Evolutionary conservation across 2,329 filamentous ascomycete genomes (phyloP).

Genomic region (Pseudogymnoascus sp.): DNA sequence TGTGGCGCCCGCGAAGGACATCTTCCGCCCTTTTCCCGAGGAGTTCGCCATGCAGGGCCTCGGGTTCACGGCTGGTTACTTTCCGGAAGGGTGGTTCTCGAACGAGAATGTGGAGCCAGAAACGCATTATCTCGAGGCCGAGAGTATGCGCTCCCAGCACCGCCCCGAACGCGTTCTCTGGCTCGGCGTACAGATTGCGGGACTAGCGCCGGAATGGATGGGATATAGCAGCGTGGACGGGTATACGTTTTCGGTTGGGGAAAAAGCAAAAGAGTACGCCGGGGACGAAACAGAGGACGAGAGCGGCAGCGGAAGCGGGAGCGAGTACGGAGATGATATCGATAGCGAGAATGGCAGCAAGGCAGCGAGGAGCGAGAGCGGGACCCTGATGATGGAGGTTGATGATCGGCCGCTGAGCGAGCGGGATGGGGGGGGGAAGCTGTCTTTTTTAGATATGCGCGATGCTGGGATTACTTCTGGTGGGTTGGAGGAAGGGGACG

Average conservation of each 20-base stretch:
- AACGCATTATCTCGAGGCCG: slow-evolving; percentile 20
- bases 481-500: background rate
- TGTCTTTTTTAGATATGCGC: slow-evolving; percentile 5
- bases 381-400: background rate
- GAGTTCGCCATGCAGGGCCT: slow-evolving; percentile 26
- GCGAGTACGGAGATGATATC: background rate
- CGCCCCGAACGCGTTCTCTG: background rate
- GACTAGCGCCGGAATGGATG: background rate
- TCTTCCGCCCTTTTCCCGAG: slow-evolving; percentile 23
- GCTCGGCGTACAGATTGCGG: background rate
- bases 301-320: background rate
- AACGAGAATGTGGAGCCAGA: slow-evolving; percentile 24
- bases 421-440: background rate
- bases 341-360: background rate
- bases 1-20: slow-evolving; percentile 15
- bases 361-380: background rate
- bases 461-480: background rate
- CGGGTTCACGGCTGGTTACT: slow-evolving; percentile 22
- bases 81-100: slow-evolving; percentile 21
- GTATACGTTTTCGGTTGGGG: slow-evolving; percentile 2
- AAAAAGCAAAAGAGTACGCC: background rate
- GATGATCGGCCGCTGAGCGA: background rate
- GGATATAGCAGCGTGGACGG: background rate
- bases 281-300: background rate
- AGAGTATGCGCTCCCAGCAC: background rate